Percentiles rank a stretch among this genome's conserved stretches.
Evolutionary conservation across 345 rosid genomes (phyloP).

Genomic region (rapeseed (Brassica napus)): DNA sequence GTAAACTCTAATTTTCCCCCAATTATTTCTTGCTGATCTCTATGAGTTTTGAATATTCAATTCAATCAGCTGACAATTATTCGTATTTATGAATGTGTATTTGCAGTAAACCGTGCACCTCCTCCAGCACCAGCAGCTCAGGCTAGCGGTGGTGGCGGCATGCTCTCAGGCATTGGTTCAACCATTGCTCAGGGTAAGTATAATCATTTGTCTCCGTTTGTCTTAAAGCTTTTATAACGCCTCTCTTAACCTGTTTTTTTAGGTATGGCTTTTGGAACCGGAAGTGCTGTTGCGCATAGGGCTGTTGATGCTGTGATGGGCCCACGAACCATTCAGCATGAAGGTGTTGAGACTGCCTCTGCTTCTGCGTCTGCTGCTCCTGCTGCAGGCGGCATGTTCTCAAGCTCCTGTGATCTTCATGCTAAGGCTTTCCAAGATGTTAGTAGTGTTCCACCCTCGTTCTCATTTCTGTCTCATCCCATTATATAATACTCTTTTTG

Average conservation of each 20-base stretch:
- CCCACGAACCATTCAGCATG: constrained; percentile 88
- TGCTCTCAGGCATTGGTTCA: constrained; percentile 88
- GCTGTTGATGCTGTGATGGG: constrained; percentile 95
- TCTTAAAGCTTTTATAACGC: neutral
- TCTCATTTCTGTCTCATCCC: too few species aligned
- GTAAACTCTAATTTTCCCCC: neutral
- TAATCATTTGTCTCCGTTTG: neutral
- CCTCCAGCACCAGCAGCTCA: constrained; percentile 94
- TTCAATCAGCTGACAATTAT: neutral
- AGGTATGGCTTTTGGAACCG: constrained; percentile 98
- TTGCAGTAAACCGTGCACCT: constrained; percentile 71
- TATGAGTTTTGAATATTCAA: neutral
- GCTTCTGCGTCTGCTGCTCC: constrained; percentile 50
- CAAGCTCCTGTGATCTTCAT: constrained; percentile 72
- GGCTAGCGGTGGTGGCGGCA: constrained; percentile 64
- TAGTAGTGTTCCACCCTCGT: constrained; percentile 10
- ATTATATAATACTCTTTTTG: too few species aligned
- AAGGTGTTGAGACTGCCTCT: constrained; percentile 56
- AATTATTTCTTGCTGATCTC: neutral
- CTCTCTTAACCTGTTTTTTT: neutral
- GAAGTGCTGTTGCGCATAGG: constrained; percentile 91
- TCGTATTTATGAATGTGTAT: neutral
- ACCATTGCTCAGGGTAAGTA: constrained; percentile 93
- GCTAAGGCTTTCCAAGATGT: constrained; percentile 95
- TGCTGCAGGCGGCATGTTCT: constrained; percentile 40